Evolutionary conservation across 2,329 filamentous ascomycete genomes (phyloP), one percentile per base, ranked within the genome.

Genomic region (Phyllosticta citriasiana): DNA sequence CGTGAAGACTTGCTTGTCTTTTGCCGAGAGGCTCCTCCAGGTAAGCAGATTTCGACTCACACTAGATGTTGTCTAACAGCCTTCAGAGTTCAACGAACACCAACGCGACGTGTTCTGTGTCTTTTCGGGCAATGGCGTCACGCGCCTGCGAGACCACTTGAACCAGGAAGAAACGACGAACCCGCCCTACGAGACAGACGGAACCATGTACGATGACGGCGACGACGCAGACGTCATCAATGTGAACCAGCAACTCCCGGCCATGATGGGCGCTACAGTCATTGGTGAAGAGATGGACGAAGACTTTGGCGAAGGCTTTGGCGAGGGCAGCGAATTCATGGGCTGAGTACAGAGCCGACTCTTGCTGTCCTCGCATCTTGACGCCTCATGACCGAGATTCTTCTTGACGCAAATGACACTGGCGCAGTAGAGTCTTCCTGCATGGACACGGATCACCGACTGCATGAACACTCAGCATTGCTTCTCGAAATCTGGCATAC

Each of bases 61-160:
- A n/a, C 16, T 10, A 22, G 8, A 24, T 7, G 3, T 47, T 52
- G 35, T 30, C 56, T 57, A 22, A 51, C 61, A 57, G 71, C 77
- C 60, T 76, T 63, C 61, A 86, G 94, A 97, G 74, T 99, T 99
- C 72, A 97, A 92, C 19, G 88, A 93, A 55, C 91, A 97, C 70
- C 94, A 99, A 73, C 86, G 94, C 64, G 88, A 93, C 58, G 91
- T 97, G 7, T 99, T 99, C 72, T 99, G 94, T 70, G 94, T 99
- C 59, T 99, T 99, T 74, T 97, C 92, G 1, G 93, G 94, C 5
- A 82, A 84, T 26, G 92, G 92, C 60, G 93, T 99, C 1, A 79
- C 79, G 52, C 83, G 84, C 51, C 83, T 99, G 26, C 87, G 93
- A 52, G 82, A 87, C 27, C 89, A 91, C 70, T 80, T 99, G 50